Evolutionary conservation across 2,329 filamentous ascomycete species (phyloP), one percentile per base, ranked within the genome.

Genomic region (Uncinocarpus reesii): DNA sequence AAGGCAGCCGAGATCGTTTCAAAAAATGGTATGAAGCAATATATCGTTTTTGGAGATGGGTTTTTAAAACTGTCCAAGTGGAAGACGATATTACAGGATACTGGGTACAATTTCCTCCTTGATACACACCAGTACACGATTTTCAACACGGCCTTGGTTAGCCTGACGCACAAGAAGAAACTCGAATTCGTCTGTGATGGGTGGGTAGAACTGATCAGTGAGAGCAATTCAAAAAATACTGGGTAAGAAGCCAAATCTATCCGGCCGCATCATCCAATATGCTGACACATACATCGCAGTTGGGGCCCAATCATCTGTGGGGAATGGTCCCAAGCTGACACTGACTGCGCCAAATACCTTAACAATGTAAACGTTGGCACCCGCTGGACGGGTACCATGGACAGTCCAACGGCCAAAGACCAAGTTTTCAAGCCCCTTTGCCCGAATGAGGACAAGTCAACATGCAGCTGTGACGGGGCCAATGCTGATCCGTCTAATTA

Each of bases 41-140:
- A 83, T 28, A 71, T 96, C 49, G 81, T 93, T 32, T 92, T 98
- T 60, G 90, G 89, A 48, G 92, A 98, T 66, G 92, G 92, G 20
- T 98, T 98, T 72, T 79, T 93, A 69, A 90, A 90, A 8, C 77
- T 96, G 3, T 75, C 76, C 56, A 90, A 93, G 60, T 98, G 92
- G 92, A 81, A 95, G 63, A 86, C 86, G 34, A 76, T 84, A 63
- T 77, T 96, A 56, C 78, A 83, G 56, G 74, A 76, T 18, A 77
- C 84, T 60, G 74, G 82, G 40, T 77, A 81, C 54, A 61, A 65
- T 18, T 73, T 96, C 55, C 78, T 94, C 15, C 79, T 98, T n/a
- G 92, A 98, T 67, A 92, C 93, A 31, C 92, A 98, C 68, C 90
- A 96, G 66, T 98, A 98, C 66, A 86, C 94, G 60, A 95, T 95